phyloP scores from a whole-genome alignment of 768 basidiomycete species.

The Antrodiella citrinella region DNA sequence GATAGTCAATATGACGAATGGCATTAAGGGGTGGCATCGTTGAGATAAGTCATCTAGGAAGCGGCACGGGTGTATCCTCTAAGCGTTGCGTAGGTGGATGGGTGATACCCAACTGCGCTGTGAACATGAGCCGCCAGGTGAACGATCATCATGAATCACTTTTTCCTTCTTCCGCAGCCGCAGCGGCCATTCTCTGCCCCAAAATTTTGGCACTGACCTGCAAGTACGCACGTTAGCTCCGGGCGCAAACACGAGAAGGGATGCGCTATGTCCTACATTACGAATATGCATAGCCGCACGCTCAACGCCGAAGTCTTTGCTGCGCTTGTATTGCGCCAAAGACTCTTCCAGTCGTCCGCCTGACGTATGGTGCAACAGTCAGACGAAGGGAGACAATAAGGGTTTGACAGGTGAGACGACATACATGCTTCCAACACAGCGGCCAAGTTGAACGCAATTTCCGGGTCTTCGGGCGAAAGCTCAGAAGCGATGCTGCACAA shows the following conservation, averaged over 20 bases:
- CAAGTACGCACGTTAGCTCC: slow-evolving; percentile 10
- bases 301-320: slow-evolving; percentile 71
- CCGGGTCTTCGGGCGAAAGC: slow-evolving; percentile 83
- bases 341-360: slow-evolving; percentile 78
- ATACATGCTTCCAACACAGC: slow-evolving; percentile 85
- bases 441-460: slow-evolving; percentile 87
- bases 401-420: slow-evolving; percentile 16
- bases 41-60: too few species aligned
- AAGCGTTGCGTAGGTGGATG: too few species aligned
- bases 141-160: slow-evolving; percentile 2
- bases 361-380: slow-evolving; percentile 21
- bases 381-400: neutral
- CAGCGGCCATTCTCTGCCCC: slow-evolving; percentile 43
- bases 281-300: slow-evolving; percentile 77
- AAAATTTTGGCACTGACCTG: slow-evolving; percentile 80
- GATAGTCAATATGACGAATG: too few species aligned
- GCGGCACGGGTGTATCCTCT: too few species aligned
- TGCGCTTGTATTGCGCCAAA: slow-evolving; percentile 72
- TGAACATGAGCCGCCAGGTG: too few species aligned
- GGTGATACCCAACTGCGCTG: too few species aligned
- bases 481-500: slow-evolving; percentile 64
- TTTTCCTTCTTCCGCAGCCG: slow-evolving; percentile 8
- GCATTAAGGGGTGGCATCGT: too few species aligned
- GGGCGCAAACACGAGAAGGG: slow-evolving; percentile 6
- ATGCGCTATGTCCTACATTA: slow-evolving; percentile 43